Evolutionary conservation across 176 grass and related monocot species (phyloP).

Genomic region (Sorghum bicolor): DNA sequence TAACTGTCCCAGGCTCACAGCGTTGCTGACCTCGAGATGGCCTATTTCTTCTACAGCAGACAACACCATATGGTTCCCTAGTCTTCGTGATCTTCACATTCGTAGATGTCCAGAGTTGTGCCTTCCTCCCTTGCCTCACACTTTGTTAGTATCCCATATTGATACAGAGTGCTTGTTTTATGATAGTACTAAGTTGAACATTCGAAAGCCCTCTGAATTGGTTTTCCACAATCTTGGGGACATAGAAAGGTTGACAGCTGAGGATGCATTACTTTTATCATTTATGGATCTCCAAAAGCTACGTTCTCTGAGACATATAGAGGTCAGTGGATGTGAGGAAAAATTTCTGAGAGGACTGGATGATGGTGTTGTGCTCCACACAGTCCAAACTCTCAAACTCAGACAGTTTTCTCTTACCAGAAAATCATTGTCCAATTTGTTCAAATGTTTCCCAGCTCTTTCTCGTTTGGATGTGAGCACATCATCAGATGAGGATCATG

Average conservation of each 20-base stretch:
- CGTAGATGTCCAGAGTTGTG: neutral
- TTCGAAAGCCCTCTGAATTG: neutral
- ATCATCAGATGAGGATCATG: neutral
- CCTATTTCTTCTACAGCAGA: neutral
- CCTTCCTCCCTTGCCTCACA: conserved; percentile 13
- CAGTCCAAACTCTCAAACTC: fast-evolving
- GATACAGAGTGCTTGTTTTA: fast-evolving
- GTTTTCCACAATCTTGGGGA: neutral
- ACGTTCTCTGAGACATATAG: neutral
- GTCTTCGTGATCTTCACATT: fast-evolving
- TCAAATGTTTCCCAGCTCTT: neutral
- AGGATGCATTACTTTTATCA: neutral
- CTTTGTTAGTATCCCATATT: neutral
- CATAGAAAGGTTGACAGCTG: fast-evolving
- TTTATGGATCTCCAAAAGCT: neutral
- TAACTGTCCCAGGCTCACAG: neutral
- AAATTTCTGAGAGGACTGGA: neutral
- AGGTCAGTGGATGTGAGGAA: fast-evolving
- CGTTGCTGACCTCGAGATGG: neutral
- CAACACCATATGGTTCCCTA: neutral
- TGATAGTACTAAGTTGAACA: fast-evolving
- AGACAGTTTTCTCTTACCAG: fast-evolving
- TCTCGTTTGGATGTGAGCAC: neutral
- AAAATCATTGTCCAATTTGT: neutral
- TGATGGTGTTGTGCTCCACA: neutral